These are phyloP conservation scores for Thelonectria blattea DNA, from an alignment of 2,329 filamentous ascomycete genomes.

Conservation along the genomic window DNA sequence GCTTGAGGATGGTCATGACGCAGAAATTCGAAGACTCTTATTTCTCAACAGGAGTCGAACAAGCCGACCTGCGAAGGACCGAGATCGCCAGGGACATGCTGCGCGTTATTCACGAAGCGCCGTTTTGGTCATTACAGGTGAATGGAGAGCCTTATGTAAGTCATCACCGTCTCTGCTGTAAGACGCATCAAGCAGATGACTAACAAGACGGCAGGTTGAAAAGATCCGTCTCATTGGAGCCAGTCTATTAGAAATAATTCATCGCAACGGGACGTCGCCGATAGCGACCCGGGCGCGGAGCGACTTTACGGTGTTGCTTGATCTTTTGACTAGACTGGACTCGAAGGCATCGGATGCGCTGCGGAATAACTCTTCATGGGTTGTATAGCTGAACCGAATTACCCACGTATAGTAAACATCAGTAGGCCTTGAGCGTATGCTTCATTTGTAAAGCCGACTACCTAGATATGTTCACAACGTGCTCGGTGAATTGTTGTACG, in stretches of 20 bases:
- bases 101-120: conserved; percentile 47
- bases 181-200: not conserved
- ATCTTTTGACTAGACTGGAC: conserved; percentile 49
- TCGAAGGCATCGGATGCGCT: conserved; percentile 52
- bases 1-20: conserved; percentile 49
- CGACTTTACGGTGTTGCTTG: conserved; percentile 48
- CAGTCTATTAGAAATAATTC: conserved; percentile 46
- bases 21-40: conserved; percentile 45
- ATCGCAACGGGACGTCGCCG: conserved; percentile 45
- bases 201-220: conserved; percentile 40
- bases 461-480: not conserved
- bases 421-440: too few relatives aligned
- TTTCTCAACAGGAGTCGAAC: conserved; percentile 39
- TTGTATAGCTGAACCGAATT: conserved; percentile 1
- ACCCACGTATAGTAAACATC: too few relatives aligned
- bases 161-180: not conserved
- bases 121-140: conserved; percentile 49
- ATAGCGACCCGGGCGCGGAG: conserved; percentile 45
- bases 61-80: conserved; percentile 45
- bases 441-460: too few relatives aligned
- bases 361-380: conserved; percentile 37
- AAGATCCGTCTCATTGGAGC: conserved; percentile 49
- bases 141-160: conserved; percentile 50
- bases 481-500: too few relatives aligned
- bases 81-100: conserved; percentile 53